Percentiles rank a stretch among this genome's conserved stretches.
Evolutionary conservation across 192 early-diverging fungal species (phyloP).

Genomic region (Coemansia sp.): DNA sequence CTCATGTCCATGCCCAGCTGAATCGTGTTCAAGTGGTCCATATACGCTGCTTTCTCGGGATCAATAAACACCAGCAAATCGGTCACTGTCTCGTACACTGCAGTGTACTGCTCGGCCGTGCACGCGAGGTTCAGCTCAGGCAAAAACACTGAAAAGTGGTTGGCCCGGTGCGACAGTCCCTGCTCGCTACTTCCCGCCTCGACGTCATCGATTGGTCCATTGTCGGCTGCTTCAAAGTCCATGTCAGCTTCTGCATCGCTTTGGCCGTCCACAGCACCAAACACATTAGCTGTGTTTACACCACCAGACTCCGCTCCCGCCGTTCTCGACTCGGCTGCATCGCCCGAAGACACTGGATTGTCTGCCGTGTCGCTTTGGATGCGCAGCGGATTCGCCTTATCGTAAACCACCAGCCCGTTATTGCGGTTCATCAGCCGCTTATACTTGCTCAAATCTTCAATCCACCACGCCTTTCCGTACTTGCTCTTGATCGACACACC

Average conservation of each 20-base stretch:
- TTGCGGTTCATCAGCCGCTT: slow-evolving; percentile 55
- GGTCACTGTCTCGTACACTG: slow-evolving; percentile 69
- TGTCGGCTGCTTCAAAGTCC: neutral
- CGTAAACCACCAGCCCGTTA: slow-evolving; percentile 51
- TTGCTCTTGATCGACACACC: neutral
- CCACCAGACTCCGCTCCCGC: neutral
- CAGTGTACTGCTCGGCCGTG: slow-evolving; percentile 73
- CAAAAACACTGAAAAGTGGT: slow-evolving; percentile 69
- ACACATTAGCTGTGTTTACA: neutral
- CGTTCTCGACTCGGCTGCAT: neutral
- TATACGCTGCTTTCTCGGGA: slow-evolving; percentile 70
- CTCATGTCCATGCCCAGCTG: slow-evolving; percentile 77
- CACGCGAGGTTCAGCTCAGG: slow-evolving; percentile 72
- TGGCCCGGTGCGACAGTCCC: slow-evolving; percentile 60
- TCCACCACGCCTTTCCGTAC: slow-evolving; percentile 45
- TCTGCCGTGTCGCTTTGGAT: slow-evolving; percentile 46
- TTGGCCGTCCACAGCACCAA: neutral
- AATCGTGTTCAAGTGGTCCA: slow-evolving; percentile 72
- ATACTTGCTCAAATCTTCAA: slow-evolving; percentile 49
- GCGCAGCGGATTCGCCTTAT: slow-evolving; percentile 55
- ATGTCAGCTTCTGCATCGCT: neutral
- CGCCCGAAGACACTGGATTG: neutral
- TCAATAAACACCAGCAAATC: slow-evolving; percentile 84
- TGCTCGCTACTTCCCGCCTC: slow-evolving; percentile 27
- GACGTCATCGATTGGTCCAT: slow-evolving; percentile 21